These are phyloP conservation scores for Hanseniaspora vineae DNA, from an alignment of 805 yeast species.

Conservation along the genomic window DNA sequence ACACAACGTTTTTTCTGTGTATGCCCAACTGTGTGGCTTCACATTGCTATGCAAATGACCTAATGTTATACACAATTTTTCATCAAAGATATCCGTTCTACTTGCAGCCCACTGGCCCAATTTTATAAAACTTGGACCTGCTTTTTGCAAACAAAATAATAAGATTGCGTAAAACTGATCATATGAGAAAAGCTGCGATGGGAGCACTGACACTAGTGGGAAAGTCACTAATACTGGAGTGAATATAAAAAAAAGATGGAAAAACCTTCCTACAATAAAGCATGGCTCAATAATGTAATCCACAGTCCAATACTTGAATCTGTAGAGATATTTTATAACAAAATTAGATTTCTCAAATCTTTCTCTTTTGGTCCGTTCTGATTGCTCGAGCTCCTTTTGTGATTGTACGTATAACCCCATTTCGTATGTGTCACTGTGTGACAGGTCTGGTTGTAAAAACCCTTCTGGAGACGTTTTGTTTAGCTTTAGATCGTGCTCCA, in stretches of 20 bases:
- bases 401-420: conserved; percentile 51
- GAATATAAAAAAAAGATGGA: conserved; percentile 54
- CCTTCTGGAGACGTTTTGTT: background rate
- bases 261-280: conserved; percentile 51
- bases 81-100: conserved; percentile 83
- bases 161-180: conserved; percentile 62
- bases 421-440: conserved; percentile 53
- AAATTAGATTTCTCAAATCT: conserved; percentile 8
- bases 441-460: conserved; percentile 1
- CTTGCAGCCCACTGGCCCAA: conserved; percentile 99
- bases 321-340: conserved; percentile 3
- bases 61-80: conserved; percentile 63
- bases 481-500: conserved; percentile 23
- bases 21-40: conserved; percentile 49
- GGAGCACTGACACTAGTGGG: conserved; percentile 28
- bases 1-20: conserved; percentile 46
- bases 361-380: conserved; percentile 24
- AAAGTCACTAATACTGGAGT: conserved; percentile 51
- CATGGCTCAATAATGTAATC: conserved; percentile 61
- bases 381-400: conserved; percentile 36
- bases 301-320: conserved; percentile 24
- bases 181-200: conserved; percentile 3
- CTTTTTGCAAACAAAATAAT: conserved; percentile 57
- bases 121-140: conserved; percentile 86
- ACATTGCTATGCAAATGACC: conserved; percentile 74